A percentile compares a stretch with the other conserved stretches of the same genome.
Conservation (phyloP, 2,329 filamentous ascomycete species). For the Fusarium veterinarium region DNA sequence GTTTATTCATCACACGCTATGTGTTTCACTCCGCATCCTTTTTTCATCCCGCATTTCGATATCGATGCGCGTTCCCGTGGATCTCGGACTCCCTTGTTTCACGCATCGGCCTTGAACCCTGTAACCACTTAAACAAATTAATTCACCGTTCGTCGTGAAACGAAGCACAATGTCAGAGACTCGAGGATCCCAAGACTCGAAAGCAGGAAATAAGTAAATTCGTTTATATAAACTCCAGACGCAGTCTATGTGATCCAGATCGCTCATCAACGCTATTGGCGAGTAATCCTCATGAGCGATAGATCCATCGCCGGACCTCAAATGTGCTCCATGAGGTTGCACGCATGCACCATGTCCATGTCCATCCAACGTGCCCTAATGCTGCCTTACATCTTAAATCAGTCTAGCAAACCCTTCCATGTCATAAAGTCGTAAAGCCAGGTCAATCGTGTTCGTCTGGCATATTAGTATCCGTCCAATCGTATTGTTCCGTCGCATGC, state of each 20-base stretch:
- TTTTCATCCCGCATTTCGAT: slow-evolving; percentile 33
- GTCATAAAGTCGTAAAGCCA: slow-evolving; percentile 42
- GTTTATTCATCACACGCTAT: slow-evolving; percentile 15
- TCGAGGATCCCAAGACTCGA: not conserved
- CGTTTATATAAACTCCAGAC: slow-evolving; percentile 28
- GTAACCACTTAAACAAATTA: slow-evolving; percentile 8
- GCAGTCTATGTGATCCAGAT: slow-evolving; percentile 33
- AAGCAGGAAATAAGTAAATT: not conserved
- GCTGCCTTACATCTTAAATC: slow-evolving; percentile 16
- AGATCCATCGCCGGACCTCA: slow-evolving; percentile 26
- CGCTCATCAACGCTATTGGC: slow-evolving; percentile 31
- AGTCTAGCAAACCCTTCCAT: slow-evolving; percentile 35
- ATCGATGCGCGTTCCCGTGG: slow-evolving; percentile 19
- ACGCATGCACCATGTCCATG: slow-evolving; percentile 30
- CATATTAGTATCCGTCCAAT: slow-evolving; percentile 14
- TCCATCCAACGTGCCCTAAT: slow-evolving; percentile 37
- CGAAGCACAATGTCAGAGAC: not conserved
- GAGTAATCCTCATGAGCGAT: slow-evolving; percentile 13
- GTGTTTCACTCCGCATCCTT: slow-evolving; percentile 26
- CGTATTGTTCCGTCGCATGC: not conserved
- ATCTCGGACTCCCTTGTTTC: slow-evolving; percentile 27
- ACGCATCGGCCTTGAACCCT: slow-evolving; percentile 21
- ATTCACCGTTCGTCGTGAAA: not conserved
- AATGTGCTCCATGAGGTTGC: slow-evolving; percentile 38
- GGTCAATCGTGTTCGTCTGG: slow-evolving; percentile 4